phyloP scores from a whole-genome alignment of 1,139 yeast genomes.

The Sugiyamaella grinbergsii region DNA sequence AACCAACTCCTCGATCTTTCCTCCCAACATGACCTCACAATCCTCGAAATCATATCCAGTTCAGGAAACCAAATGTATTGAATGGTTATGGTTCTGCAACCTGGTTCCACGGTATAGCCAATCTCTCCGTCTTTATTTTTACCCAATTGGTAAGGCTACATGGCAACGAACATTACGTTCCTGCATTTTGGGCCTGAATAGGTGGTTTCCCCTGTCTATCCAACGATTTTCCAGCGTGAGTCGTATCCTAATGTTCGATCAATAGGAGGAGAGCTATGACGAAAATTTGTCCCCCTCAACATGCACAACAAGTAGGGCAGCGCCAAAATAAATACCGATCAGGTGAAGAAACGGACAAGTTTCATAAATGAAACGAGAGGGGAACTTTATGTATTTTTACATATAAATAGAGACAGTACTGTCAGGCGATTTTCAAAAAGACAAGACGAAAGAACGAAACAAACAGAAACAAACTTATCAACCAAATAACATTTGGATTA shows the following conservation, averaged over 20 bases:
- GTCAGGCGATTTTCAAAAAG: not conserved
- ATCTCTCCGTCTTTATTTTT: too few species aligned
- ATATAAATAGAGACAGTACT: not conserved
- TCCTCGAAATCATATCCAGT: not conserved
- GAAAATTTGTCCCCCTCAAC: not conserved
- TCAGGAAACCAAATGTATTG: not conserved
- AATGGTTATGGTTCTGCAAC: not conserved
- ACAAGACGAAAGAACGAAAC: too few species aligned
- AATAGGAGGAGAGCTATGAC: conserved; percentile 9
- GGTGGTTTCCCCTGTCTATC: conserved; percentile 8
- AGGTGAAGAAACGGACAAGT: too few species aligned
- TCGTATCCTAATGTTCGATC: conserved; percentile 1
- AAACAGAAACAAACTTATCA: too few species aligned
- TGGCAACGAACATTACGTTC: not conserved
- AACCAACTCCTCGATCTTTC: too few species aligned
- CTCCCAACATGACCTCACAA: too few species aligned
- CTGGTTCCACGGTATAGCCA: not conserved
- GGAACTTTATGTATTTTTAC: not conserved
- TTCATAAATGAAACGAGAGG: too few species aligned
- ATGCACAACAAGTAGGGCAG: not conserved
- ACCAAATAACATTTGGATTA: too few species aligned
- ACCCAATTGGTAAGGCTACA: conserved; percentile 9
- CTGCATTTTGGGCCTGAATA: conserved; percentile 4
- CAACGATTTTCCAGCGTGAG: not conserved
- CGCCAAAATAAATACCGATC: too few species aligned